phyloP scores from a whole-genome alignment of 1,139 yeast species.

The Lodderomyces metapsilosis region DNA sequence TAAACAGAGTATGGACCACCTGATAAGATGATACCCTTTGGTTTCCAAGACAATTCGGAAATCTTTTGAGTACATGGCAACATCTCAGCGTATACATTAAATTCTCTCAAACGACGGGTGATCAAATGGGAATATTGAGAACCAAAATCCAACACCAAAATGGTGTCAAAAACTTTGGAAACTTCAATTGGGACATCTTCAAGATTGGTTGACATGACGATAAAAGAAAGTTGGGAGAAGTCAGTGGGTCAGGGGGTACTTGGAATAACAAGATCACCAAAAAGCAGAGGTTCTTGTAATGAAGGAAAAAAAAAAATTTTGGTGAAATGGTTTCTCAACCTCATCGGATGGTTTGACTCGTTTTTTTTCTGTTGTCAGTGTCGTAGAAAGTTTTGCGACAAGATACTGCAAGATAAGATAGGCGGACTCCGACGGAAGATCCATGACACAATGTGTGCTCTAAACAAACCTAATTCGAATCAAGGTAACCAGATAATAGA shows the following conservation, averaged over 20 bases:
- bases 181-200: conserved; percentile 56
- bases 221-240: not conserved
- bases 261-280: conserved; percentile 1
- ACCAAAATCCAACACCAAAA: conserved; percentile 95
- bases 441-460: too few species aligned
- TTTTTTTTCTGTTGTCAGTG: not conserved
- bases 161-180: conserved; percentile 89
- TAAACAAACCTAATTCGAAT: too few species aligned
- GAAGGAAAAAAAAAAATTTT: not conserved
- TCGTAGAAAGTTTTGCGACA: not conserved
- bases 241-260: not conserved
- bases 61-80: conserved; percentile 98
- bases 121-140: conserved; percentile 97
- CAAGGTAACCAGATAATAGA: too few species aligned
- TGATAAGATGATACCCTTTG: conserved; percentile 92
- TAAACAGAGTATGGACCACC: conserved; percentile 99
- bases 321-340: not conserved
- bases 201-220: conserved; percentile 5
- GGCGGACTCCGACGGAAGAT: not conserved
- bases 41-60: conserved; percentile 87
- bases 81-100: conserved; percentile 98
- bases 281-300: not conserved
- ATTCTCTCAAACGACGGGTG: conserved; percentile 96
- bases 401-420: not conserved
- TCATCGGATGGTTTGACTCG: not conserved